Evolutionary conservation across 2,329 filamentous ascomycete species (phyloP).

Genomic region (Aureobasidium melanogenum): DNA sequence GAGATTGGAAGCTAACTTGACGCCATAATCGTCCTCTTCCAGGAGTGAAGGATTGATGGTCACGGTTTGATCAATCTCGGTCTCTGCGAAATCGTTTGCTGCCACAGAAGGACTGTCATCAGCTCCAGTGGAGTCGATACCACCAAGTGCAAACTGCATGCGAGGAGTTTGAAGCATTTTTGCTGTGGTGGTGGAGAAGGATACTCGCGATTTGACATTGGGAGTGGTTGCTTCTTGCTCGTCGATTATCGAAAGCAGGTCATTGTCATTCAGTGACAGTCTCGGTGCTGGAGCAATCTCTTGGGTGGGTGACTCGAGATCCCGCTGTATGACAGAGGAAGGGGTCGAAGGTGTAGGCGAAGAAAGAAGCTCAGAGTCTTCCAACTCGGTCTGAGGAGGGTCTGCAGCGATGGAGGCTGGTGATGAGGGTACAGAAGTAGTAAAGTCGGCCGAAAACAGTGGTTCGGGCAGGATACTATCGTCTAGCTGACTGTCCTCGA

Average conservation of each 20-base stretch:
- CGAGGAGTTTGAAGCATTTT: conserved; percentile 14
- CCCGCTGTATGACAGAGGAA: not conserved
- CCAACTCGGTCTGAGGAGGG: not conserved
- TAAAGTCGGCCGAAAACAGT: conserved; percentile 7
- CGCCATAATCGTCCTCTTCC: conserved; percentile 6
- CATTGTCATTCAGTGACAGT: not conserved
- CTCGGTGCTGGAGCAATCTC: not conserved
- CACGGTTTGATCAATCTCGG: not conserved
- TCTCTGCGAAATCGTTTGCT: not conserved
- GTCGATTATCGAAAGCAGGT: conserved; percentile 1
- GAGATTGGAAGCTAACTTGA: not conserved
- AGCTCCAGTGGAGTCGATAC: not conserved
- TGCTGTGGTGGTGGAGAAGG: not conserved
- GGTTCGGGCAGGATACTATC: conserved; percentile 7
- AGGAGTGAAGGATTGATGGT: conserved; percentile 7
- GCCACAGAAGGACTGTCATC: not conserved
- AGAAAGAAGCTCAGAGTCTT: conserved; percentile 7
- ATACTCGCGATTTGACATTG: not conserved
- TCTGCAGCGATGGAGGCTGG: not conserved
- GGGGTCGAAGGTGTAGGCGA: conserved; percentile 10
- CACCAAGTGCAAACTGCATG: conserved; percentile 13
- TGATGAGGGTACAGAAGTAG: not conserved
- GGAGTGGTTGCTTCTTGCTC: not conserved
- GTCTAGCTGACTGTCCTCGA: conserved; percentile 5
- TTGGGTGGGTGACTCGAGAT: not conserved